These are phyloP conservation scores for Brettanomyces nanus DNA, from an alignment of 805 yeast species.

Conservation along the genomic window DNA sequence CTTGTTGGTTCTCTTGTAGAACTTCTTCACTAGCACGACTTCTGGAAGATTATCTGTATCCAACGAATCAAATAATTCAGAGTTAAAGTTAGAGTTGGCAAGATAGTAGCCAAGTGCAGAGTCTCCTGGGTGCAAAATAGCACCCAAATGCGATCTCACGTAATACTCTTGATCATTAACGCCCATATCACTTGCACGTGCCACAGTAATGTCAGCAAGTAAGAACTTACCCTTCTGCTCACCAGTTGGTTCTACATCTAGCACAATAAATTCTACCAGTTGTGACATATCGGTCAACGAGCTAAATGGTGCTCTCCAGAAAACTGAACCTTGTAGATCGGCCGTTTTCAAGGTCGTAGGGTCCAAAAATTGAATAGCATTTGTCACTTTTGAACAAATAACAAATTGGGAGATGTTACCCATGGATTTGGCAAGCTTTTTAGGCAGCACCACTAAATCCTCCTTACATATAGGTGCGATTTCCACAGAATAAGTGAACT, in stretches of 20 bases:
- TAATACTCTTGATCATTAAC: conserved; percentile 75
- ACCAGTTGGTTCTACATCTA: conserved; percentile 93
- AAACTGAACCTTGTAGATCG: conserved; percentile 62
- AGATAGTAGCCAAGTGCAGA: conserved; percentile 87
- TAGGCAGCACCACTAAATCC: conserved; percentile 87
- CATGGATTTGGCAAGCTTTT: conserved; percentile 70
- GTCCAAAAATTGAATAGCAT: conserved; percentile 79
- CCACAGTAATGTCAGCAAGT: conserved; percentile 83
- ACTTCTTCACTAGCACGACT: conserved; percentile 82
- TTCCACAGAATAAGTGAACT: conserved; percentile 88
- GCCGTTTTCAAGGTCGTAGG: conserved; percentile 72
- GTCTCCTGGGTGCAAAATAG: conserved; percentile 92
- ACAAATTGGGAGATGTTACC: conserved; percentile 81
- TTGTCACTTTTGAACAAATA: conserved; percentile 77
- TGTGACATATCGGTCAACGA: conserved; percentile 70
- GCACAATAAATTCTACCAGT: conserved; percentile 76
- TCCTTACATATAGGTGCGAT: conserved; percentile 96
- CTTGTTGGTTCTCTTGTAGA: conserved; percentile 71
- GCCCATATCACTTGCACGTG: conserved; percentile 86
- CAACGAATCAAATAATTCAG: conserved; percentile 70
- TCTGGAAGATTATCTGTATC: conserved; percentile 66
- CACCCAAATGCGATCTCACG: conserved; percentile 89
- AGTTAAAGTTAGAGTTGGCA: conserved; percentile 80
- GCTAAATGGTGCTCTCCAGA: conserved; percentile 77
- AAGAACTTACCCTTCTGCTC: conserved; percentile 66